phyloP scores from a whole-genome alignment of 208 protist genomes.

The Lotmaria passim region DNA sequence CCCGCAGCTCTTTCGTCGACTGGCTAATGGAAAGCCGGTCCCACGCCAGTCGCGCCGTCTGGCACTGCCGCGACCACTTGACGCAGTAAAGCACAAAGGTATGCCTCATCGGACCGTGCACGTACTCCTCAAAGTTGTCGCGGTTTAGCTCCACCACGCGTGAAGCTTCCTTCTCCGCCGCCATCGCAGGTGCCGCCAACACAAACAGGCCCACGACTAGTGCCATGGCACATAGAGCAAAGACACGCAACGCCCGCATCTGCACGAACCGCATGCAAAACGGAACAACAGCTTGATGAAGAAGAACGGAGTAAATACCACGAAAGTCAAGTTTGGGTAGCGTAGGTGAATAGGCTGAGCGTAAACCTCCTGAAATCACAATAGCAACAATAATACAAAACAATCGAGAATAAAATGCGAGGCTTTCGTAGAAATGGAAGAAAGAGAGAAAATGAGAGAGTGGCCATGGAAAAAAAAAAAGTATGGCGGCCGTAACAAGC shows the following conservation, averaged over 20 bases:
- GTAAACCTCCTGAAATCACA: too few species aligned
- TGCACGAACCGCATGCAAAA: not conserved
- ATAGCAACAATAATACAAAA: too few species aligned
- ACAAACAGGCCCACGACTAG: slow-evolving; percentile 14
- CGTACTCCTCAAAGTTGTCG: slow-evolving; percentile 66
- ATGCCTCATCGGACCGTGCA: slow-evolving; percentile 54
- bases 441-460: too few species aligned
- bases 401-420: too few species aligned
- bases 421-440: too few species aligned
- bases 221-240: not conserved
- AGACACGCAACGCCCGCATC: not conserved
- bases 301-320: not conserved
- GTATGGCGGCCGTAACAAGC: too few species aligned
- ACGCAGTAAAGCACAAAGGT: slow-evolving; percentile 83
- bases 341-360: too few species aligned
- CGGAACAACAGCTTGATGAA: not conserved
- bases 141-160: slow-evolving; percentile 70
- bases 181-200: not conserved
- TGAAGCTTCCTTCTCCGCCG: slow-evolving; percentile 13
- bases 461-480: too few species aligned
- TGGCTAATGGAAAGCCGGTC: slow-evolving; percentile 79
- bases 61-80: slow-evolving; percentile 61
- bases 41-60: slow-evolving; percentile 40
- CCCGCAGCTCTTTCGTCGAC: slow-evolving; percentile 45
- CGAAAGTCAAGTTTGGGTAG: too few species aligned